Evolutionary conservation across 345 rosid species (phyloP).

Genomic region (Eucalyptus viminalis): DNA sequence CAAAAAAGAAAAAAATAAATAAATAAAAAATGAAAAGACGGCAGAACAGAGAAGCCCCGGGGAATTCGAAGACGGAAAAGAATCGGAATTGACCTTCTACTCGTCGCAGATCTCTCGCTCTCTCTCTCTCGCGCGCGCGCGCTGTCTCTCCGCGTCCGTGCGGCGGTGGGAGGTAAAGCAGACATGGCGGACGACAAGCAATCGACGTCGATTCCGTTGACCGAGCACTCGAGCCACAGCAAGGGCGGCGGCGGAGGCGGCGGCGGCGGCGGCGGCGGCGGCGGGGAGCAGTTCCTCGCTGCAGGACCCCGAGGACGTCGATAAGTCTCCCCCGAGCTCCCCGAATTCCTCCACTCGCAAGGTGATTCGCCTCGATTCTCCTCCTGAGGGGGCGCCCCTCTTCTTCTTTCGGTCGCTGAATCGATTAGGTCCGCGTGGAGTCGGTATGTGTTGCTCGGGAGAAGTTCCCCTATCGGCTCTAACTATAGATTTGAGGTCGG

Average conservation of each 20-base stretch:
- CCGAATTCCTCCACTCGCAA: constrained; percentile 77
- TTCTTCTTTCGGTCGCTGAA: not conserved
- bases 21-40: not conserved
- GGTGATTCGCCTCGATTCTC: constrained; percentile 10
- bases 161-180: not conserved
- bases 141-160: not conserved
- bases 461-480: not conserved
- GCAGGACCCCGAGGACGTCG: constrained; percentile 36
- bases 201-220: constrained; percentile 8
- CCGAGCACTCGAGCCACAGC: not conserved
- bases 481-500: not conserved
- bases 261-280: not conserved
- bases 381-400: not conserved
- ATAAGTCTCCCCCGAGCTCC: constrained; percentile 54
- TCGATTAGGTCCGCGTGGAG: not conserved
- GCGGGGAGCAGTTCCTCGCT: not conserved
- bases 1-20: not conserved
- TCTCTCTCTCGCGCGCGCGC: not conserved
- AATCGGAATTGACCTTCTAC: not conserved
- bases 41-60: not conserved
- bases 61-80: not conserved
- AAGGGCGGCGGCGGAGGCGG: not conserved
- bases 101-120: not conserved
- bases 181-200: constrained; percentile 9
- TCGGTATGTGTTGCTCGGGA: not conserved